Conservation (phyloP, 1,284 basidiomycete species). For the Macrocystidia cucumis region DNA sequence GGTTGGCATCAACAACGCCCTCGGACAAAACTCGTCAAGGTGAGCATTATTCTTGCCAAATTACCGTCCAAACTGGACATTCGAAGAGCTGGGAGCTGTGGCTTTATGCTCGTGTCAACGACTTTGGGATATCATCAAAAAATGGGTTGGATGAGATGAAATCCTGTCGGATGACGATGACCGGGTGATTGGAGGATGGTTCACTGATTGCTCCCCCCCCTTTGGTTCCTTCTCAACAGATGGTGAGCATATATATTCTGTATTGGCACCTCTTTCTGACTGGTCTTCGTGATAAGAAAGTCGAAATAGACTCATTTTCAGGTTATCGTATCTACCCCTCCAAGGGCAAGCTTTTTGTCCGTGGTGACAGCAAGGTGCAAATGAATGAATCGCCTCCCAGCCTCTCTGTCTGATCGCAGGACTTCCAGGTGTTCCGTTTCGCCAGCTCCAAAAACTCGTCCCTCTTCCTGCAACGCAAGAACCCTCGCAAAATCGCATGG, state of each 20-base stretch:
- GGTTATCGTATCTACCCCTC: conserved; percentile 95
- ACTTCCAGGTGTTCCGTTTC: conserved; percentile 83
- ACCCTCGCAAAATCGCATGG: conserved; percentile 99
- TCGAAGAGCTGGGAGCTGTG: conserved; percentile 9
- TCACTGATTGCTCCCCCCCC: conserved; percentile 16
- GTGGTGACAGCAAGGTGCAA: conserved; percentile 90
- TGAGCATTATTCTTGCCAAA: conserved; percentile 32
- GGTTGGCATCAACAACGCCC: conserved; percentile 21
- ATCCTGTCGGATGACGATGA: conserved; percentile 32
- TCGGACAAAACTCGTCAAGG: conserved; percentile 48
- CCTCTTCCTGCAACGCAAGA: conserved; percentile 99
- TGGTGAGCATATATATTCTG: conserved; percentile 22
- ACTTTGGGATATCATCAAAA: conserved; percentile 13
- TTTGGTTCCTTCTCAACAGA: conserved; percentile 17
- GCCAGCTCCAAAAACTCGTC: conserved; percentile 87
- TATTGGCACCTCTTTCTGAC: conserved; percentile 12
- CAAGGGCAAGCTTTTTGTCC: conserved; percentile 94
- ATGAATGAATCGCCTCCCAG: not conserved
- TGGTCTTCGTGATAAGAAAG: conserved; percentile 64
- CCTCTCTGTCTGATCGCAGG: conserved; percentile 5
- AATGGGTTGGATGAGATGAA: conserved; percentile 34
- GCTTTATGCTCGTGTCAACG: conserved; percentile 15
- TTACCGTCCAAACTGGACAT: conserved; percentile 10
- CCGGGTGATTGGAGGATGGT: conserved; percentile 8
- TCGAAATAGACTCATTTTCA: conserved; percentile 96